Conservation (phyloP, 1,284 basidiomycete genomes). For the Rhodotorula sp. region DNA sequence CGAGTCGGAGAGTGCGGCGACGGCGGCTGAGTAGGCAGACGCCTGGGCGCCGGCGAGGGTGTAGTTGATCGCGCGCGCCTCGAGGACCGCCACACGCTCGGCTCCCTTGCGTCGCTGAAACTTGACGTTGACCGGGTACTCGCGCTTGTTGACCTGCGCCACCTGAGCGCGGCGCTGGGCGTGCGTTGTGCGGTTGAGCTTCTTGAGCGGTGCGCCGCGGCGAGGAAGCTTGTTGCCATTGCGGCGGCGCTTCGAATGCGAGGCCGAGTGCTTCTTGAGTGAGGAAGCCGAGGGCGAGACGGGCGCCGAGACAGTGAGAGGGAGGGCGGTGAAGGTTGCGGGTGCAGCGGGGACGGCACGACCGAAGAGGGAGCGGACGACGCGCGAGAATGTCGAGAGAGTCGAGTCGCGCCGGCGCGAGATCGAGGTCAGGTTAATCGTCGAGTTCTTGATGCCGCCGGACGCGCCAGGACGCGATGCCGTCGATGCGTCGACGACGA, state of each 20-base stretch:
- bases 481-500: slow-evolving; percentile 35
- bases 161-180: not conserved
- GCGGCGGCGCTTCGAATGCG: not conserved
- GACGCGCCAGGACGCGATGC: not conserved
- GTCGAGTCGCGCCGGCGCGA: slow-evolving; percentile 23
- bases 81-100: not conserved
- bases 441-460: slow-evolving; percentile 30
- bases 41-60: slow-evolving; percentile 12
- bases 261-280: not conserved
- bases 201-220: no score
- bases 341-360: not conserved
- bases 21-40: slow-evolving; percentile 21
- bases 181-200: slow-evolving; percentile 3
- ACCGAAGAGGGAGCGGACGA: slow-evolving; percentile 31
- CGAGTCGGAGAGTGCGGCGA: slow-evolving; percentile 21
- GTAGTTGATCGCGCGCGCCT: slow-evolving; percentile 11
- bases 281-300: not conserved
- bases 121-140: not conserved
- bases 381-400: slow-evolving; percentile 25
- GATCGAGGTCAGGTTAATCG: slow-evolving; percentile 33
- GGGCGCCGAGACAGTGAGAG: not conserved
- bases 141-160: not conserved
- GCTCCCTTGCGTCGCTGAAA: no score
- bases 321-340: slow-evolving; percentile 1
- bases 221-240: slow-evolving; percentile 2